Conservation (phyloP, 345 rosid genomes). For the Syzygium aqueum region DNA sequence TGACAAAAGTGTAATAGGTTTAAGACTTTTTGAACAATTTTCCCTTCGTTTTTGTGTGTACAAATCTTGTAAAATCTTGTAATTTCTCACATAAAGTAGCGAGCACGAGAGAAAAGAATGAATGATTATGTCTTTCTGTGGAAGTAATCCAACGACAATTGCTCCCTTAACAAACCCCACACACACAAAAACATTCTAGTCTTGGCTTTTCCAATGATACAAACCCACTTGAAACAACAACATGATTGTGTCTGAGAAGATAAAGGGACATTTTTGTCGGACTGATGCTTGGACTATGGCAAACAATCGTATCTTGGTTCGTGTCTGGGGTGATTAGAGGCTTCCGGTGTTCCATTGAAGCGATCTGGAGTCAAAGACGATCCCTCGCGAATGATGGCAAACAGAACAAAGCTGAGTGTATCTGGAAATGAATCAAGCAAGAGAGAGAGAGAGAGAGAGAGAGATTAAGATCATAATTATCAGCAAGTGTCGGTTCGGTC, state of each 20-base stretch:
- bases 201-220: neutral
- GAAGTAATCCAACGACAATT: neutral
- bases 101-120: neutral
- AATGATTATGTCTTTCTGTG: neutral
- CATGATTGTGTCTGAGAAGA: neutral
- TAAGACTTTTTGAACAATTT: too few species aligned
- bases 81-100: neutral
- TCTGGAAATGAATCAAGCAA: conserved; percentile 16
- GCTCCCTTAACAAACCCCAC: neutral
- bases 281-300: neutral
- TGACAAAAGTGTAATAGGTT: too few species aligned
- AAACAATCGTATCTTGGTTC: neutral
- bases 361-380: neutral
- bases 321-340: neutral
- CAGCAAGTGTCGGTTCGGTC: neutral
- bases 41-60: too few species aligned
- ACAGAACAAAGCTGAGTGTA: conserved; percentile 54
- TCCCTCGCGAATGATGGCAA: conserved; percentile 43
- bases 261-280: neutral
- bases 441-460: too few species aligned
- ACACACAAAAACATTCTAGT: neutral
- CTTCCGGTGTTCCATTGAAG: neutral
- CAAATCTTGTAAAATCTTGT: neutral
- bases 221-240: neutral
- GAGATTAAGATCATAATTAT: neutral